Evolutionary conservation across 2,329 filamentous ascomycete species (phyloP).

Genomic region (Graphilbum fragrans): DNA sequence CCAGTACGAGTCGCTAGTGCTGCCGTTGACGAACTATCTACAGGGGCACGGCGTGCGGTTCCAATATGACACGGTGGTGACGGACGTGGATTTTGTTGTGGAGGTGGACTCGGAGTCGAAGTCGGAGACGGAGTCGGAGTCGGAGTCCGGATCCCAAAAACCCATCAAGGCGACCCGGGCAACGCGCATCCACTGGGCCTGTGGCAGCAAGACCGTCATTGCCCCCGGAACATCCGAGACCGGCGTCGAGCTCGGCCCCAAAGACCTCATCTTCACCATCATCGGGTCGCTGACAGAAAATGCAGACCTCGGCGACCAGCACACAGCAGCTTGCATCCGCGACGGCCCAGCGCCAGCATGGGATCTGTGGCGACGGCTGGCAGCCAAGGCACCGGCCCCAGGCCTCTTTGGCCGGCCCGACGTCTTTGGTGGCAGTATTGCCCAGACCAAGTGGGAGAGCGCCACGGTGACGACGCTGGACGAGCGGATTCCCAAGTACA

Average conservation of each 20-base stretch:
- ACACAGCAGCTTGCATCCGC: constrained; percentile 13
- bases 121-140: too few relatives aligned
- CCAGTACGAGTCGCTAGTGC: constrained; percentile 22
- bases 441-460: constrained; percentile 24
- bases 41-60: constrained; percentile 18
- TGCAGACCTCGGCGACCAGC: constrained; percentile 21
- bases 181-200: constrained; percentile 13
- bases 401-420: constrained; percentile 25
- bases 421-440: constrained; percentile 24
- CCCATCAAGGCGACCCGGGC: constrained; percentile 13
- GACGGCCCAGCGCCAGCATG: constrained; percentile 24
- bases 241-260: constrained; percentile 11
- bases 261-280: constrained; percentile 26
- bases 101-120: too few relatives aligned
- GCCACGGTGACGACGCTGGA: constrained; percentile 27
- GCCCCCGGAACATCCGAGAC: too few relatives aligned
- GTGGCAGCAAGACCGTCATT: constrained; percentile 12
- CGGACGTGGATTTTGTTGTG: constrained; percentile 12
- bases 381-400: constrained; percentile 19
- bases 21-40: constrained; percentile 18
- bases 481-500: constrained; percentile 16
- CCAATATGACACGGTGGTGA: constrained; percentile 13
- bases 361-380: constrained; percentile 26
- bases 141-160: too few relatives aligned
- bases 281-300: constrained; percentile 25